These are phyloP conservation scores for Wallacemonas sp. DNA, from an alignment of 208 protist species.

Conservation along the genomic window DNA sequence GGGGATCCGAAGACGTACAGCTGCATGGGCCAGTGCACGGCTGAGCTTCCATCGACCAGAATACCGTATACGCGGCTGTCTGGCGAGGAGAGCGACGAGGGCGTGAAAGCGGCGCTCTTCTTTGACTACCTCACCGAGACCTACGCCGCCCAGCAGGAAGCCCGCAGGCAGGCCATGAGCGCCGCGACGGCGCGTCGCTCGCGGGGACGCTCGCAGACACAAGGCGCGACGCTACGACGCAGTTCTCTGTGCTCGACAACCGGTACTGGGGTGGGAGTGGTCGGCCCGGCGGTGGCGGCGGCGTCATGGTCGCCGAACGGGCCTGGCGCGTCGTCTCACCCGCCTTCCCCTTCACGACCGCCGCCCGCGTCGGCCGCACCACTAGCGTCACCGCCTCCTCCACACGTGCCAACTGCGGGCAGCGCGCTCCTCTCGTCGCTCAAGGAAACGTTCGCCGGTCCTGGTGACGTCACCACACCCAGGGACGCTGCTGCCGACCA, in stretches of 20 bases:
- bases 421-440: background rate
- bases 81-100: background rate
- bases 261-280: background rate
- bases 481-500: background rate
- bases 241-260: background rate
- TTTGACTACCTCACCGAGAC: conserved; percentile 36
- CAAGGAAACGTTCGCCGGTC: background rate
- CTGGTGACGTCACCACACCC: background rate
- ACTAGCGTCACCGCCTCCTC: no score
- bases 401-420: no score
- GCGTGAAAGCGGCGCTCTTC: conserved; percentile 12
- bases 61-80: conserved; percentile 11
- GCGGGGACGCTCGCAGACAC: background rate
- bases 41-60: conserved; percentile 4
- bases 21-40: conserved; percentile 46
- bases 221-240: background rate
- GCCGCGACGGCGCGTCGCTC: background rate
- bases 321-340: background rate
- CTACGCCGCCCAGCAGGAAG: conserved; percentile 11
- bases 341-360: background rate
- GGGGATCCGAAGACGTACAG: conserved; percentile 38
- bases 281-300: background rate
- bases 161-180: background rate
- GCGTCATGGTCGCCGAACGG: no score
- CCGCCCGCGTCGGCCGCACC: no score